Base-by-base conservation (phyloP, 1,139 yeast genomes). In the Magnusiomyces suaveolens region DNA sequence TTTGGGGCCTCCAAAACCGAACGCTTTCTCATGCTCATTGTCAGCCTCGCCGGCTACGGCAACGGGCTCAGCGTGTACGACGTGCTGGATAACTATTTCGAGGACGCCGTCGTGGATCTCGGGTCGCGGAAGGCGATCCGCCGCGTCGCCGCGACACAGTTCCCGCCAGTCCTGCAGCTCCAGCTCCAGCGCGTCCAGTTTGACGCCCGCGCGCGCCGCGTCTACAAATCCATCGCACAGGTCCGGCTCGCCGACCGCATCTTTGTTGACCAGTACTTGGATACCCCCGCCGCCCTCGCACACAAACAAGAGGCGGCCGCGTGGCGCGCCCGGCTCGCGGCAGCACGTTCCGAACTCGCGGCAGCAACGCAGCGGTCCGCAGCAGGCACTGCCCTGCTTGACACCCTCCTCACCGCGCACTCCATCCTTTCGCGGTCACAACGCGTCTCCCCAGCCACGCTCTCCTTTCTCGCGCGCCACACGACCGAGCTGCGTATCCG, bases 171-270 rank as follows among this genome's bases (percentile, higher is more conserved):
- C 52, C 70, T 92, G 52, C 98, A 92, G 66, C 80, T 92, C 52
- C 98, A 92, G 66, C 87, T 92, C 2, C 97, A 90, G 69, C 77
- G 98, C 64, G 97, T 90, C 0, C 85, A 88, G 67, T 92, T 85
- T 69, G 96, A 92, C 66, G 76, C 90, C 50, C 84, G 77, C 55
- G 71, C 78, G 39, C 76, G 83, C 53, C 77, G 83, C 69, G 88
- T 96, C 0, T 87, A 87, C 64, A 92, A 92, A 66, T 84, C 90
- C 1, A 77, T 81, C 49, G 89, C 86, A 55, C 94, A 90, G 4
- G 76, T 92, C 54, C 90, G 90, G 2, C 88, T 89, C 63, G 80
- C 82, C 43, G 88, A 87, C 52, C 80, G 75, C 18, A 72, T 92
- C 16, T 90, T 85, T 66, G 79, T 92, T 76, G 98, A 92, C 70